These are phyloP conservation scores for Trichocladium uniseriatum DNA, from an alignment of 495 filamentous ascomycete genomes.

Conservation along the genomic window DNA sequence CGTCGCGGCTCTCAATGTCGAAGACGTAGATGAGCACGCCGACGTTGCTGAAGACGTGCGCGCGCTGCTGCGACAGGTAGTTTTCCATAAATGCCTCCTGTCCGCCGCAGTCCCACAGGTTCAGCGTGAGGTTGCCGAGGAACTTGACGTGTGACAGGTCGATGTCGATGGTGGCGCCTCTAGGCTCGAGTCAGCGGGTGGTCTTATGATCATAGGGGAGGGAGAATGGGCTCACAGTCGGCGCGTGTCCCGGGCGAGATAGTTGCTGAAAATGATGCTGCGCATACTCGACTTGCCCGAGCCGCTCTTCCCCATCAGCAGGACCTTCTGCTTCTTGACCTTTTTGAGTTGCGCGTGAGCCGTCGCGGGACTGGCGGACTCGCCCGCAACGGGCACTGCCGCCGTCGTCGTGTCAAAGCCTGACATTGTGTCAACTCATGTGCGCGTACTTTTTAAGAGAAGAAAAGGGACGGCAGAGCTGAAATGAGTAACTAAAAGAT, in stretches of 20 bases:
- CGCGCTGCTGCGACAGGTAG: slow-evolving; percentile 85
- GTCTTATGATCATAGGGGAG: neutral
- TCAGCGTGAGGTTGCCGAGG: slow-evolving; percentile 90
- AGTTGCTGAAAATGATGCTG: slow-evolving; percentile 96
- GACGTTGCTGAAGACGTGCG: slow-evolving; percentile 92
- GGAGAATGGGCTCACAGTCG: slow-evolving; percentile 44
- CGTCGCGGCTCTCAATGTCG: slow-evolving; percentile 91
- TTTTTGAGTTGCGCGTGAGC: slow-evolving; percentile 39
- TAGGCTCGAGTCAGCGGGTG: slow-evolving; percentile 3
- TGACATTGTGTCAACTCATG: slow-evolving; percentile 15
- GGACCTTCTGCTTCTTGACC: slow-evolving; percentile 53
- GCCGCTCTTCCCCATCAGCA: slow-evolving; percentile 80
- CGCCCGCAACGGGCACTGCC: neutral
- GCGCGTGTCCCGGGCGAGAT: slow-evolving; percentile 91
- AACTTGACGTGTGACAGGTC: slow-evolving; percentile 98
- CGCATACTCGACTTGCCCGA: slow-evolving; percentile 99
- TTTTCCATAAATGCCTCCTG: slow-evolving; percentile 99
- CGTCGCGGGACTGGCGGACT: neutral
- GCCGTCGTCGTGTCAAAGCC: slow-evolving; percentile 12
- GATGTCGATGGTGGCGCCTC: slow-evolving; percentile 94
- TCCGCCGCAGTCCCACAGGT: slow-evolving; percentile 97
- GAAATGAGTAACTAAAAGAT: too few relatives aligned
- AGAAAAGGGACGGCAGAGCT: neutral
- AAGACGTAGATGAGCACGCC: slow-evolving; percentile 98
- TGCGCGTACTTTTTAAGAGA: neutral